phyloP scores from a whole-genome alignment of 2,329 filamentous ascomycete genomes.

The Mycosphaerella sp. region DNA sequence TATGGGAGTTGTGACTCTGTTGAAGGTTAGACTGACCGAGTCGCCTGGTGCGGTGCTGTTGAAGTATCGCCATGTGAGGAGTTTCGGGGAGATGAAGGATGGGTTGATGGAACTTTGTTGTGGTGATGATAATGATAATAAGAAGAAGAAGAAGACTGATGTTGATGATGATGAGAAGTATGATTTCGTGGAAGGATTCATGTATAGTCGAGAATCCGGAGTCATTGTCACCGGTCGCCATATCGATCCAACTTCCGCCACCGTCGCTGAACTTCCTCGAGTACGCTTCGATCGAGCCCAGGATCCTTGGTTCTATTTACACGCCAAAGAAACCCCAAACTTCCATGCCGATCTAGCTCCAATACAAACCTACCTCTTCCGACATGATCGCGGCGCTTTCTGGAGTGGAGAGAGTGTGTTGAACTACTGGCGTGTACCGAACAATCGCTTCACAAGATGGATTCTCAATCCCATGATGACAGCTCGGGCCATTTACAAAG shows the following conservation, averaged over 20 bases:
- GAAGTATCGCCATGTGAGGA: constrained; percentile 40
- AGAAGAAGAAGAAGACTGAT: neutral
- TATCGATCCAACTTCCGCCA: neutral
- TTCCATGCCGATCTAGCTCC: constrained; percentile 34
- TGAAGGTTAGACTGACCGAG: constrained; percentile 42
- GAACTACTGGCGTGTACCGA: constrained; percentile 54
- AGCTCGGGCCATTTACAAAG: constrained; percentile 57
- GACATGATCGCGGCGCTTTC: constrained; percentile 59
- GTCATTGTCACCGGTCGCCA: constrained; percentile 40
- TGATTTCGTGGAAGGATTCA: constrained; percentile 50
- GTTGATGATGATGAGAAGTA: constrained; percentile 30
- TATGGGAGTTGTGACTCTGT: constrained; percentile 57
- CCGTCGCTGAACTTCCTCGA: neutral
- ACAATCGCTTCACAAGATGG: constrained; percentile 53
- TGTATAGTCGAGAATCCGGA: constrained; percentile 40
- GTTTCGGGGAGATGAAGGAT: constrained; percentile 38
- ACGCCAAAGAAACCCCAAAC: constrained; percentile 39
- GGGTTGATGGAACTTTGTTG: constrained; percentile 23
- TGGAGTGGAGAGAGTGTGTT: constrained; percentile 57
- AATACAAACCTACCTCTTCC: constrained; percentile 50
- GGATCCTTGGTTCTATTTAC: constrained; percentile 70
- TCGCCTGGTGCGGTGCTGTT: constrained; percentile 45
- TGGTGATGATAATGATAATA: too few species aligned
- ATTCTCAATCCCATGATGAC: constrained; percentile 55
- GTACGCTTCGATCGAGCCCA: constrained; percentile 47